These are phyloP conservation scores for Trichoderma sp. DNA, from an alignment of 2,329 filamentous ascomycete genomes.

Conservation along the genomic window DNA sequence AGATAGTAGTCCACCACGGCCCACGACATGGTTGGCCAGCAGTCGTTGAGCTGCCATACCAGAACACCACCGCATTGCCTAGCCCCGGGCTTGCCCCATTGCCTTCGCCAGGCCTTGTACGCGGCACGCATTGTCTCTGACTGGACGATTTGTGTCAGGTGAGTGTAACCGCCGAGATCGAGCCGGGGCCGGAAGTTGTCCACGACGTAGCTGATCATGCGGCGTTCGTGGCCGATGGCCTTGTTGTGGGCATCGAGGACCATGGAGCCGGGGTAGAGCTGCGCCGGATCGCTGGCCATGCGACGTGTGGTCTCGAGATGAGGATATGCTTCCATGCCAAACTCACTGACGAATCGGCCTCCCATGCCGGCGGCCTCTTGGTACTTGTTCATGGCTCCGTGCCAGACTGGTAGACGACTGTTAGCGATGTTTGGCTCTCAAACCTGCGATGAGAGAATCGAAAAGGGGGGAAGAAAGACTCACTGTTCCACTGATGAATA, in stretches of 20 bases:
- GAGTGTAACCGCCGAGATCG: slow-evolving; percentile 70
- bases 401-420: slow-evolving; percentile 56
- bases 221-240: slow-evolving; percentile 71
- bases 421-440: background rate
- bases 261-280: slow-evolving; percentile 64
- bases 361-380: slow-evolving; percentile 69
- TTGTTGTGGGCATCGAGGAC: slow-evolving; percentile 83
- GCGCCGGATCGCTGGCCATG: slow-evolving; percentile 55
- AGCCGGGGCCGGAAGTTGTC: slow-evolving; percentile 66
- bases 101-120: slow-evolving; percentile 56
- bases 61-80: slow-evolving; percentile 62
- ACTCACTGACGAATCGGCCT: slow-evolving; percentile 77
- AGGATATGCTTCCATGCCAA: slow-evolving; percentile 65
- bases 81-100: slow-evolving; percentile 53
- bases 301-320: slow-evolving; percentile 66
- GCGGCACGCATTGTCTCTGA: slow-evolving; percentile 51
- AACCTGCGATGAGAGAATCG: background rate
- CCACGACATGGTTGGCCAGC: slow-evolving; percentile 66
- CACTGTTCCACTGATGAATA: slow-evolving; percentile 68
- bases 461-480: background rate
- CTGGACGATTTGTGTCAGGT: slow-evolving; percentile 58
- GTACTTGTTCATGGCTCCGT: slow-evolving; percentile 67
- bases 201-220: slow-evolving; percentile 70
- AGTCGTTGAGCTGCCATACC: slow-evolving; percentile 70
- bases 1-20: slow-evolving; percentile 61